These are phyloP conservation scores for Pyrenochaeta sp. DNA, from an alignment of 2,329 filamentous ascomycete species.

Conservation along the genomic window DNA sequence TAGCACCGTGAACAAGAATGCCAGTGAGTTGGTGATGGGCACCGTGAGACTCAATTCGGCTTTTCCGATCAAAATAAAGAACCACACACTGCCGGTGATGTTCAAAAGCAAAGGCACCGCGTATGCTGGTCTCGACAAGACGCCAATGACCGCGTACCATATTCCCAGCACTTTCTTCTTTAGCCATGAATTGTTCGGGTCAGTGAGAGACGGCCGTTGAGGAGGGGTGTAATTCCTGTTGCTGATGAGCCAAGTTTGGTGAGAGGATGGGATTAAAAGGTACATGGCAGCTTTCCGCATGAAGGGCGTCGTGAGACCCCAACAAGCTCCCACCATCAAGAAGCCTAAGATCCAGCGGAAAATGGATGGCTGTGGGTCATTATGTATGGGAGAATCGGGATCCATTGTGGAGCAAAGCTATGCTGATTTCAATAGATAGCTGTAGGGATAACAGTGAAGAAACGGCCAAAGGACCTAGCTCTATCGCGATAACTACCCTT, in stretches of 20 bases:
- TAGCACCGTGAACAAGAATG: constrained; percentile 93
- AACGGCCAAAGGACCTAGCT: too few species aligned
- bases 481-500: too few species aligned
- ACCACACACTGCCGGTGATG: constrained; percentile 93
- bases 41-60: constrained; percentile 93
- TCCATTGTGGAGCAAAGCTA: constrained; percentile 30
- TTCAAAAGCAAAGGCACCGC: constrained; percentile 86
- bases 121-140: constrained; percentile 83
- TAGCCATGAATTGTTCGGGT: constrained; percentile 63
- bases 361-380: constrained; percentile 52
- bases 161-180: constrained; percentile 69
- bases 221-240: constrained; percentile 68
- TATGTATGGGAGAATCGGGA: constrained; percentile 35
- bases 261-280: background rate
- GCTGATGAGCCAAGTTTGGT: constrained; percentile 1
- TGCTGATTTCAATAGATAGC: background rate
- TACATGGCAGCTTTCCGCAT: constrained; percentile 82
- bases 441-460: too few species aligned
- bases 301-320: constrained; percentile 90
- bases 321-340: constrained; percentile 87
- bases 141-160: constrained; percentile 78
- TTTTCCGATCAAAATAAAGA: constrained; percentile 91
- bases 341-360: constrained; percentile 90
- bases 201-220: constrained; percentile 39
- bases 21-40: constrained; percentile 91